These are phyloP conservation scores for Annulohypoxylon bovei DNA, from an alignment of 495 filamentous ascomycete genomes.

Conservation along the genomic window DNA sequence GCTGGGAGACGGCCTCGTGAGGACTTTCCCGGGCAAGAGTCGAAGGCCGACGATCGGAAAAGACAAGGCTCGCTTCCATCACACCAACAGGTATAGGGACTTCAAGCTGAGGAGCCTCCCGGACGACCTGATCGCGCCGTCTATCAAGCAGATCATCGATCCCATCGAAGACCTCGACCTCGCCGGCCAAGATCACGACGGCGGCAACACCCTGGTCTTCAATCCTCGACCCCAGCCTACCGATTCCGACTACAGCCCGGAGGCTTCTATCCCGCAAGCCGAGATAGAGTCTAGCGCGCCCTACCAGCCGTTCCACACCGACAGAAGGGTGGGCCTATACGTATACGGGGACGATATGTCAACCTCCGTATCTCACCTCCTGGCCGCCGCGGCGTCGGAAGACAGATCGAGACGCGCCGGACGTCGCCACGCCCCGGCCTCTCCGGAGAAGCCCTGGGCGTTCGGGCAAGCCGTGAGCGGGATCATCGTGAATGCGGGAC, in stretches of 20 bases:
- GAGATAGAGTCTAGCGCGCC: slow-evolving; percentile 94
- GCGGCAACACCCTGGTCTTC: slow-evolving; percentile 55
- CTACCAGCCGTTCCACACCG: slow-evolving; percentile 91
- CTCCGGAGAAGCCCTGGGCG: slow-evolving; percentile 62
- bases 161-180: slow-evolving; percentile 61
- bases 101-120: slow-evolving; percentile 70
- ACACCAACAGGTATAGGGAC: slow-evolving; percentile 68
- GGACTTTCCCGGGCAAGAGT: slow-evolving; percentile 72
- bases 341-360: slow-evolving; percentile 58
- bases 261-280: slow-evolving; percentile 77
- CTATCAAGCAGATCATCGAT: slow-evolving; percentile 56
- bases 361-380: slow-evolving; percentile 45
- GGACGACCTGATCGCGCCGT: slow-evolving; percentile 56
- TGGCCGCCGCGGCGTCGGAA: slow-evolving; percentile 45
- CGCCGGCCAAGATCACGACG: slow-evolving; percentile 55
- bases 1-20: slow-evolving; percentile 67
- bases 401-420: slow-evolving; percentile 31
- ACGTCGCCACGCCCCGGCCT: slow-evolving; percentile 29
- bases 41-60: slow-evolving; percentile 55
- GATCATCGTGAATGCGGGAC: slow-evolving; percentile 69
- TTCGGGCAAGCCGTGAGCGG: slow-evolving; percentile 74
- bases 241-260: slow-evolving; percentile 49
- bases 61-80: slow-evolving; percentile 56
- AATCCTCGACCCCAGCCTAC: slow-evolving; percentile 46
- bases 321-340: slow-evolving; percentile 77